Conservation (phyloP, 2,329 filamentous ascomycete species). For the Cladosporium sp. region DNA sequence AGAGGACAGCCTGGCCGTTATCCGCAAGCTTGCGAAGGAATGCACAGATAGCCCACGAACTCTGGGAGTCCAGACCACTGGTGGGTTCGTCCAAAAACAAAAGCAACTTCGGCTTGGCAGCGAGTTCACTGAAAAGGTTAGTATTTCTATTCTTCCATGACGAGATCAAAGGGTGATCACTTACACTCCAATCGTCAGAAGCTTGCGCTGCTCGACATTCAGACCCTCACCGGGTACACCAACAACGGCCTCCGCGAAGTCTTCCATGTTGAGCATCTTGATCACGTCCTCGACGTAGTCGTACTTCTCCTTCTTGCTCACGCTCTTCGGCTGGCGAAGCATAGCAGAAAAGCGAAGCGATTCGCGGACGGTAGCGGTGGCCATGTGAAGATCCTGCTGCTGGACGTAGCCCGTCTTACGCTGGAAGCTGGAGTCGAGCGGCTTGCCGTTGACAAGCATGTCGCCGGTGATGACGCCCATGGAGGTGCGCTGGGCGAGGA, state of each 20-base stretch:
- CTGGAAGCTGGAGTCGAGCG: constrained; percentile 54
- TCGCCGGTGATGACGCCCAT: constrained; percentile 59
- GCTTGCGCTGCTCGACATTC: constrained; percentile 61
- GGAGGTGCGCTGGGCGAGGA: constrained; percentile 60
- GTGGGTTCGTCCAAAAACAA: constrained; percentile 77
- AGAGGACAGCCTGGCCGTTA: constrained; percentile 82
- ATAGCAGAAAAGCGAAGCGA: constrained; percentile 60
- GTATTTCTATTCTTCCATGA: not conserved
- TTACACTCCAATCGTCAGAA: constrained; percentile 55
- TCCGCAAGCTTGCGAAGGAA: constrained; percentile 70
- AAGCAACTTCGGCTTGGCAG: constrained; percentile 62
- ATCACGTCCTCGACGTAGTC: constrained; percentile 62
- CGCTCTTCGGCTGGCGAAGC: constrained; percentile 55
- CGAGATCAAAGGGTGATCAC: not conserved
- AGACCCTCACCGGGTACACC: constrained; percentile 55
- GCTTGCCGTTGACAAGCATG: constrained; percentile 53
- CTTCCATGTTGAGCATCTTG: constrained; percentile 57
- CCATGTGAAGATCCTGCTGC: constrained; percentile 59
- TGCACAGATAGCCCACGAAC: constrained; percentile 70
- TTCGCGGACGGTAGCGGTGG: constrained; percentile 57
- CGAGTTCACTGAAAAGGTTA: constrained; percentile 40
- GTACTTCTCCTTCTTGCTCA: constrained; percentile 55
- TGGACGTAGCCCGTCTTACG: constrained; percentile 59
- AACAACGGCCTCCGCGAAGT: constrained; percentile 60
- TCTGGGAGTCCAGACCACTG: constrained; percentile 65